Conservation (phyloP, 129 eudicot genomes). For the Centella asiatica region DNA sequence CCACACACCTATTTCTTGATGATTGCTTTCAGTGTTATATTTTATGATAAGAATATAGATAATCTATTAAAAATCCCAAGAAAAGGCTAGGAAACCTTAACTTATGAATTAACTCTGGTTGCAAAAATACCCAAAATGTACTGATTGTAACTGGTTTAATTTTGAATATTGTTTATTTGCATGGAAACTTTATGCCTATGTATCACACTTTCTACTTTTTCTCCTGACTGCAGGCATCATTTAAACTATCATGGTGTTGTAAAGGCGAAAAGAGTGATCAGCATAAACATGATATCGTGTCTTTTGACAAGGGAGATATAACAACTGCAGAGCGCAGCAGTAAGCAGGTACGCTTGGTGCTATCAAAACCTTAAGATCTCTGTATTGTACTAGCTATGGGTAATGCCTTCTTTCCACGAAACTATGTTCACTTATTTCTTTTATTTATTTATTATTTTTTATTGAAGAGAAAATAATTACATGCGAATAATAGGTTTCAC, state of each 20-base stretch:
- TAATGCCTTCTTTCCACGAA: too few relatives aligned
- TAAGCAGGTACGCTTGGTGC: slow-evolving; percentile 56
- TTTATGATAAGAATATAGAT: too few relatives aligned
- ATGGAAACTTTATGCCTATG: neutral
- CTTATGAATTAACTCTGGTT: too few relatives aligned
- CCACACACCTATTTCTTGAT: too few relatives aligned
- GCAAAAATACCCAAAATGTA: neutral
- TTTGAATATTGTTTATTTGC: neutral
- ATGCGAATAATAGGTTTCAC: too few relatives aligned
- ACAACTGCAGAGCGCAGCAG: slow-evolving; percentile 92
- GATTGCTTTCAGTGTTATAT: too few relatives aligned
- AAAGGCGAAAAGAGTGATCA: slow-evolving; percentile 83
- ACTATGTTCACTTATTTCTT: too few relatives aligned
- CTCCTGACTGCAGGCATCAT: slow-evolving; percentile 58
- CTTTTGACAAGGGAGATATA: slow-evolving; percentile 91
- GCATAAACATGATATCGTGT: slow-evolving; percentile 85
- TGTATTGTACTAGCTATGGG: too few relatives aligned
- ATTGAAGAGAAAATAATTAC: too few relatives aligned
- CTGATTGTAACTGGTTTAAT: neutral
- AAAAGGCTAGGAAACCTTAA: too few relatives aligned
- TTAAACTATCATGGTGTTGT: slow-evolving; percentile 80
- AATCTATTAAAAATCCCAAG: too few relatives aligned
- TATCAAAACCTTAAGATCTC: neutral
- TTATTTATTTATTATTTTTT: too few relatives aligned
- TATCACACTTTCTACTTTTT: neutral